Evolutionary conservation across 495 filamentous ascomycete genomes (phyloP).

Genomic region (Parachaetomium inaequale): DNA sequence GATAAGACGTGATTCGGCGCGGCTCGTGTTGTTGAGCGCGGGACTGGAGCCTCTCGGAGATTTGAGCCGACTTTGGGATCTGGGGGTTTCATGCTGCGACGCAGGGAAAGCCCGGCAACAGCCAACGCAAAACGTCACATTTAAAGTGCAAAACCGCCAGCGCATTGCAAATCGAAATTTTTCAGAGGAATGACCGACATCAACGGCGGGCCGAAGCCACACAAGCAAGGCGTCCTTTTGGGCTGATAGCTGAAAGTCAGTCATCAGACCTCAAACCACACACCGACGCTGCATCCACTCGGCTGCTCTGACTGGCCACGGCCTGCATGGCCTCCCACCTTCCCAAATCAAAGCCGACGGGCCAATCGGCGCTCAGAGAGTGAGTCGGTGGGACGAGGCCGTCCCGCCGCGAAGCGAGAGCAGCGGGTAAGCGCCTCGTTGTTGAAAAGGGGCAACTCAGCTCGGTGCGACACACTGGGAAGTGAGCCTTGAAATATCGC

Average conservation of each 20-base stretch:
- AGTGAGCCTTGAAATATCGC: not conserved
- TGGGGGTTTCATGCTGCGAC: constrained; percentile 8
- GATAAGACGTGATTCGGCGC: not conserved
- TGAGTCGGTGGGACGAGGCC: not conserved
- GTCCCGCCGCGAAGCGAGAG: not conserved
- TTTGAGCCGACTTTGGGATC: constrained; percentile 13
- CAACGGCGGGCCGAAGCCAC: not conserved
- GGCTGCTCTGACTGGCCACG: not conserved
- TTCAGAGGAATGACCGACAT: not conserved
- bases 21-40: constrained; percentile 7
- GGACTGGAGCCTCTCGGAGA: constrained; percentile 16
- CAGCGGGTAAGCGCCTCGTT: not conserved
- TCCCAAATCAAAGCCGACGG: not conserved
- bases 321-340: not conserved
- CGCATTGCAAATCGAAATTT: not conserved
- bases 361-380: constrained; percentile 4
- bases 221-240: not conserved
- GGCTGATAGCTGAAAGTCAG: not conserved
- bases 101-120: not conserved
- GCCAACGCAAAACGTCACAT: not conserved
- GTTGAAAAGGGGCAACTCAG: not conserved
- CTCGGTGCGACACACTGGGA: not conserved
- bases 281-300: not conserved
- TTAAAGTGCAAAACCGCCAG: not conserved
- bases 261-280: not conserved